A percentile compares a stretch with the other conserved stretches of the same genome.
phyloP scores from a whole-genome alignment of 306 rosid genomes.

The Quercus agrifolia region DNA sequence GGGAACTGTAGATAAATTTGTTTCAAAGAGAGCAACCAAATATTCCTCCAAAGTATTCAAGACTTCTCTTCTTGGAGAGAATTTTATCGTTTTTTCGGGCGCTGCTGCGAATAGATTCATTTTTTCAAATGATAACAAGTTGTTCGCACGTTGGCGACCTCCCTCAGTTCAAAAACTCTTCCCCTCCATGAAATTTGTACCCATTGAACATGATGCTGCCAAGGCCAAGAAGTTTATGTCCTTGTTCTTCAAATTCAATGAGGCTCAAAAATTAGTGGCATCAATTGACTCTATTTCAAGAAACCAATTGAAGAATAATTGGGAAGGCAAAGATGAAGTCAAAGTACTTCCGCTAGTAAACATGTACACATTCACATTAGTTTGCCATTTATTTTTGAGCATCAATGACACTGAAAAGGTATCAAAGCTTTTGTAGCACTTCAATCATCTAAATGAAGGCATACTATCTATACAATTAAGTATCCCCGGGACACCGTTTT shows the following conservation, averaged over 20 bases:
- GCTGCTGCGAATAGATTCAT: not conserved
- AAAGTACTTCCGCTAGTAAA: not conserved
- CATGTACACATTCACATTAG: not conserved
- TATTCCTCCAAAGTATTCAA: not conserved
- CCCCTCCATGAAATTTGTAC: not conserved
- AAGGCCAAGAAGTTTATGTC: not conserved
- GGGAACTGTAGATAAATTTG: not conserved
- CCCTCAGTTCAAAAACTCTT: not conserved
- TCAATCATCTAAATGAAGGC: not conserved
- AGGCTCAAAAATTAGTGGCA: not conserved
- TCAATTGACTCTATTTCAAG: not conserved
- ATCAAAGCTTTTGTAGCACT: not conserved
- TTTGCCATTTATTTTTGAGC: not conserved
- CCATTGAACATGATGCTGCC: not conserved
- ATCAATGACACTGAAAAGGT: not conserved
- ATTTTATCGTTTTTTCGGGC: not conserved
- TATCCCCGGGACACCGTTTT: not conserved
- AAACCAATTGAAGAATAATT: not conserved
- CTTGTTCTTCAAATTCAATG: not conserved
- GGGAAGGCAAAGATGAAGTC: not conserved
- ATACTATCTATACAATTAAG: not conserved
- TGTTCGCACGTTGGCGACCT: not conserved
- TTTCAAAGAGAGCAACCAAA: not conserved
- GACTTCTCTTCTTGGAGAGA: not conserved
- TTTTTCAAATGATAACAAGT: not conserved